Conservation (phyloP, 2,329 filamentous ascomycete species). For the Fusarium albosuccineum region DNA sequence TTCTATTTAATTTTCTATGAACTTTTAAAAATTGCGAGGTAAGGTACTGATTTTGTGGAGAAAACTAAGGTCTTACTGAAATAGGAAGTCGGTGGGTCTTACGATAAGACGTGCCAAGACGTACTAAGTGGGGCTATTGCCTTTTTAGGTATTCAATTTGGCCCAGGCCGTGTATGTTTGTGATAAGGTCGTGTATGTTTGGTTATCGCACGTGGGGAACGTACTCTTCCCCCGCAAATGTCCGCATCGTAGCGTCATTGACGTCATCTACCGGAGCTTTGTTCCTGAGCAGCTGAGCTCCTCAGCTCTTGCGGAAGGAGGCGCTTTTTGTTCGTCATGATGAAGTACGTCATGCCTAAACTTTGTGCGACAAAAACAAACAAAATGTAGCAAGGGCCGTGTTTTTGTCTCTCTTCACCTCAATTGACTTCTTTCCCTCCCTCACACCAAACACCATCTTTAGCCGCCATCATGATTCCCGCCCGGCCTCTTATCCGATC, state of each 20-base stretch:
- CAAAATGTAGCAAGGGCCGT: slow-evolving; percentile 6
- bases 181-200: too few species aligned
- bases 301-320: background rate
- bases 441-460: background rate
- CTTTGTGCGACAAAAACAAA: slow-evolving; percentile 10
- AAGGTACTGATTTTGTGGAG: too few species aligned
- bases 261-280: slow-evolving; percentile 44
- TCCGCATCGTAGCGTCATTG: slow-evolving; percentile 42
- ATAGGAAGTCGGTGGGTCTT: too few species aligned
- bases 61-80: too few species aligned
- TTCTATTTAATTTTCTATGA: too few species aligned
- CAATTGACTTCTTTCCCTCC: background rate
- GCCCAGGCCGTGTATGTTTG: too few species aligned
- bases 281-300: slow-evolving; percentile 18
- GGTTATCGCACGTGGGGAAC: slow-evolving; percentile 24
- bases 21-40: too few species aligned
- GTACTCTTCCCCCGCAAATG: slow-evolving; percentile 31
- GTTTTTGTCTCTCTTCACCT: slow-evolving; percentile 1
- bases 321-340: slow-evolving; percentile 39
- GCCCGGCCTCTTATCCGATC: slow-evolving; percentile 48
- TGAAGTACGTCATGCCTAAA: slow-evolving; percentile 36
- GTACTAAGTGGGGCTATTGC: too few species aligned
- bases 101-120: too few species aligned
- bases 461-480: slow-evolving; percentile 47
- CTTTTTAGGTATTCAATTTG: too few species aligned